A percentile compares a stretch with the other conserved stretches of the same genome.
These are phyloP conservation scores for Kwoniella pini DNA, from an alignment of 768 basidiomycete genomes.

Conservation along the genomic window DNA sequence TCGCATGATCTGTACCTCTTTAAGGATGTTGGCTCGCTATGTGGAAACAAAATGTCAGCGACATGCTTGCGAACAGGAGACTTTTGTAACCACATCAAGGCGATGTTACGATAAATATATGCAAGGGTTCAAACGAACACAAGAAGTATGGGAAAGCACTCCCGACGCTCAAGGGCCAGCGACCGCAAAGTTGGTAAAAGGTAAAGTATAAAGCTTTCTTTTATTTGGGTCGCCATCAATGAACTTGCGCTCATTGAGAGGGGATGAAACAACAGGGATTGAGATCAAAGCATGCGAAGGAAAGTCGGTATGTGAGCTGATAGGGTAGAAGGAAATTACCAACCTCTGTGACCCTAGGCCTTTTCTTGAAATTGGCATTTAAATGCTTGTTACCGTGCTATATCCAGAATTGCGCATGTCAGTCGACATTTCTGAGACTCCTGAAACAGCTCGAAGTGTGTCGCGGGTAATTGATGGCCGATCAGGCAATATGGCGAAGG, in stretches of 20 bases:
- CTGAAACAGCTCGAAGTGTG: not conserved
- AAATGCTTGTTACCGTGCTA: slow-evolving; percentile 91
- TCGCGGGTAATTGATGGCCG: not conserved
- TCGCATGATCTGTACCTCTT: slow-evolving; percentile 99
- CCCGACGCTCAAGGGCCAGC: slow-evolving; percentile 43
- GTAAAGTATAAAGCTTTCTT: not conserved
- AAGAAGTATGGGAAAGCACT: slow-evolving; percentile 18
- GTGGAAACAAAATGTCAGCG: slow-evolving; percentile 10
- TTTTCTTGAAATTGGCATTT: slow-evolving; percentile 92
- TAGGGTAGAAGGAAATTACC: slow-evolving; percentile 39
- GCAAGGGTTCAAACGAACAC: not conserved
- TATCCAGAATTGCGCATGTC: slow-evolving; percentile 6
- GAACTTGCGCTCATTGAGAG: not conserved
- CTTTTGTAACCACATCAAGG: too few relatives aligned
- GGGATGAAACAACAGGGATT: not conserved
- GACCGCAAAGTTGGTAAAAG: slow-evolving; percentile 21
- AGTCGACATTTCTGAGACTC: slow-evolving; percentile 9
- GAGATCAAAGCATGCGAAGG: not conserved
- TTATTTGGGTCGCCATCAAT: not conserved
- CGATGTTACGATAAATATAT: too few relatives aligned
- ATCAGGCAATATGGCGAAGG: too few relatives aligned
- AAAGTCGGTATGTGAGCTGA: too few relatives aligned
- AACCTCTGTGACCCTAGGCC: slow-evolving; percentile 98
- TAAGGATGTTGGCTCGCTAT: slow-evolving; percentile 95
- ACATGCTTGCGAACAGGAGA: too few relatives aligned